These are phyloP conservation scores for Takakia lepidozioides DNA, from an alignment of 225 moss, liverwort and hornwort genomes.

Conservation along the genomic window DNA sequence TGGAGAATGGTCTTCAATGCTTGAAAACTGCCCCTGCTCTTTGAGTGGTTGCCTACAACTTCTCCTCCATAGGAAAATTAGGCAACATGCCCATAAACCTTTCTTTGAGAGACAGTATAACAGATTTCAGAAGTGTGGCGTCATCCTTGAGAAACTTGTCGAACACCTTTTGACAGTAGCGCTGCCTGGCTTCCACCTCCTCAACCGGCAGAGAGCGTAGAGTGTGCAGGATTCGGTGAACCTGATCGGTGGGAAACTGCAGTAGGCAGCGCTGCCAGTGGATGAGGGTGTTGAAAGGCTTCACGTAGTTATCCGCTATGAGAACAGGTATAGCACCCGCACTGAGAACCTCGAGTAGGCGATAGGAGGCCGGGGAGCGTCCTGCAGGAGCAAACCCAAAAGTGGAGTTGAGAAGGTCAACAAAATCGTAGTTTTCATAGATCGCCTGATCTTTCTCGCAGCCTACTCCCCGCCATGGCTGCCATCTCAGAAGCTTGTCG, in stretches of 20 bases:
- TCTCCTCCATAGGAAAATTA: constrained; percentile 21
- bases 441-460: constrained; percentile 32
- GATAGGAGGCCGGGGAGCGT: constrained; percentile 44
- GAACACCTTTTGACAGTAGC: constrained; percentile 36
- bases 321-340: constrained; percentile 57
- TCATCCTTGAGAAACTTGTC: constrained; percentile 50
- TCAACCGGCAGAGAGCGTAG: constrained; percentile 18
- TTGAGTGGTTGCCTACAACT: too few relatives aligned
- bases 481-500: constrained; percentile 11
- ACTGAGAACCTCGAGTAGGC: constrained; percentile 51
- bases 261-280: constrained; percentile 57
- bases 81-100: constrained; percentile 49
- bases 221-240: constrained; percentile 41
- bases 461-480: constrained; percentile 26
- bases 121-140: constrained; percentile 21
- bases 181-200: constrained; percentile 46
- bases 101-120: constrained; percentile 36
- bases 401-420: constrained; percentile 58
- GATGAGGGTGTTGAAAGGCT: constrained; percentile 50
- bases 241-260: constrained; percentile 47
- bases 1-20: too few relatives aligned
- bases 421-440: constrained; percentile 29
- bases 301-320: constrained; percentile 57
- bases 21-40: too few relatives aligned
- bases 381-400: constrained; percentile 57